A percentile compares a stretch with the other conserved stretches of the same genome.
Evolutionary conservation across 108 stramenopile species (phyloP).

Genomic region (Craspedostauros australis): DNA sequence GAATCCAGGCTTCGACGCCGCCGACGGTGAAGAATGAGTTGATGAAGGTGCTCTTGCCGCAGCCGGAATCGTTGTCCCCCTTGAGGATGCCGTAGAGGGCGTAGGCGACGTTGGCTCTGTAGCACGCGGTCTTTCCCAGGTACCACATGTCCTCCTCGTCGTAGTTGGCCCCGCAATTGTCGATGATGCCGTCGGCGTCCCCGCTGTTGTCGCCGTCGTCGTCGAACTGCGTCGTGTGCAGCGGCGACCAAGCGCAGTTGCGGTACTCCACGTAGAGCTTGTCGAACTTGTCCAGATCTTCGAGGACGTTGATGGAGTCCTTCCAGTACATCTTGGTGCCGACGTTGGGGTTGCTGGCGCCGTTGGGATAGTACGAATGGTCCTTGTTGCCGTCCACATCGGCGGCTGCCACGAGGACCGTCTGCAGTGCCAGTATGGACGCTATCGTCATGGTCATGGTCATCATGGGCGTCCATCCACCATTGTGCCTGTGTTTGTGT

Average conservation of each 20-base stretch:
- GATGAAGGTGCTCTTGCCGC: conserved; percentile 39
- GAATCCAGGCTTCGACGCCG: conserved; percentile 14
- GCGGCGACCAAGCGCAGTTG: conserved; percentile 36
- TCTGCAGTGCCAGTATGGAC: too few species aligned
- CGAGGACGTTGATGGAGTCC: conserved; percentile 36
- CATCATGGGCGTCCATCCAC: too few species aligned
- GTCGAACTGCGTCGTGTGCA: conserved; percentile 5
- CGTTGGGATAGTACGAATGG: conserved; percentile 27
- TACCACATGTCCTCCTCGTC: conserved; percentile 49
- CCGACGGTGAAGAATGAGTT: conserved; percentile 43
- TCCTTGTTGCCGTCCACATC: conserved; percentile 28
- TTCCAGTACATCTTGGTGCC: conserved; percentile 38
- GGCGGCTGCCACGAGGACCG: too few species aligned
- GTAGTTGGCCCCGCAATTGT: conserved; percentile 9
- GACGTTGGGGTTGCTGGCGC: conserved; percentile 29
- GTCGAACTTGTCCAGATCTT: conserved; percentile 36
- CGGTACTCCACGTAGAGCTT: conserved; percentile 37
- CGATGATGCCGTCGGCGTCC: conserved; percentile 12
- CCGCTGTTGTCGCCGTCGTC: conserved; percentile 14
- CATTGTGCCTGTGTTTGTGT: too few species aligned
- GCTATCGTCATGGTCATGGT: too few species aligned
- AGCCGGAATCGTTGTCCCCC: conserved; percentile 14
- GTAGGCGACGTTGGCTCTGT: conserved; percentile 57
- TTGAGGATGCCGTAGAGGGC: conserved; percentile 41
- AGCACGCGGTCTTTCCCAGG: conserved; percentile 31